Evolutionary conservation across 257 asterid species (phyloP).

Genomic region (Scutellaria barbata): DNA sequence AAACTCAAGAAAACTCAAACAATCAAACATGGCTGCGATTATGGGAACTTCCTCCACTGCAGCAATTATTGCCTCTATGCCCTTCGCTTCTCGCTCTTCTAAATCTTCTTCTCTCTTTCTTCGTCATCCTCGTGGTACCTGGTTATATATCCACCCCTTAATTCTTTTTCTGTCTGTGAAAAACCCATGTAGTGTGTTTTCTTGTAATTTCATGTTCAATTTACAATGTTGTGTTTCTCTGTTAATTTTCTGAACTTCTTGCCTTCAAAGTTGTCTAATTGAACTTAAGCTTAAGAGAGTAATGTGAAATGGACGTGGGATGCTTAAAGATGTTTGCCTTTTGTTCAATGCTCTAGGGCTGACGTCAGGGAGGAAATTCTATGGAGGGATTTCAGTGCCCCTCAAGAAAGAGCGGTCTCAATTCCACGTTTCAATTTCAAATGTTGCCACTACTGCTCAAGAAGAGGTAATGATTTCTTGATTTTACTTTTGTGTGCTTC

Average conservation of each 20-base stretch:
- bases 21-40: slow-evolving; percentile 54
- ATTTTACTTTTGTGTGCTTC: slow-evolving; percentile 30
- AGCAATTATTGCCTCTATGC: slow-evolving; percentile 50
- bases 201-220: not conserved
- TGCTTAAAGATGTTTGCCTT: slow-evolving; percentile 20
- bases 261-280: not conserved
- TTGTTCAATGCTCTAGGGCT: slow-evolving; percentile 43
- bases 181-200: slow-evolving; percentile 13
- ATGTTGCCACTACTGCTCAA: slow-evolving; percentile 80
- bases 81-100: slow-evolving; percentile 45
- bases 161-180: not conserved
- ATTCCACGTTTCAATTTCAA: slow-evolving; percentile 64
- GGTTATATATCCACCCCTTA: slow-evolving; percentile 29
- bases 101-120: slow-evolving; percentile 23
- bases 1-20: no score
- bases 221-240: slow-evolving; percentile 23
- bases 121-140: slow-evolving; percentile 19
- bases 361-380: slow-evolving; percentile 57
- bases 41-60: slow-evolving; percentile 56
- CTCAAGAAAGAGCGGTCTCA: slow-evolving; percentile 55
- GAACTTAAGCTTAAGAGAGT: slow-evolving; percentile 9
- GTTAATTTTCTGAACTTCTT: not conserved
- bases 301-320: slow-evolving; percentile 7
- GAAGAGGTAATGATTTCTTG: slow-evolving; percentile 37
- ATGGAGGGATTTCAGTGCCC: slow-evolving; percentile 60